Conservation (phyloP, 2,329 filamentous ascomycete genomes). For the Cercospora sp. region DNA sequence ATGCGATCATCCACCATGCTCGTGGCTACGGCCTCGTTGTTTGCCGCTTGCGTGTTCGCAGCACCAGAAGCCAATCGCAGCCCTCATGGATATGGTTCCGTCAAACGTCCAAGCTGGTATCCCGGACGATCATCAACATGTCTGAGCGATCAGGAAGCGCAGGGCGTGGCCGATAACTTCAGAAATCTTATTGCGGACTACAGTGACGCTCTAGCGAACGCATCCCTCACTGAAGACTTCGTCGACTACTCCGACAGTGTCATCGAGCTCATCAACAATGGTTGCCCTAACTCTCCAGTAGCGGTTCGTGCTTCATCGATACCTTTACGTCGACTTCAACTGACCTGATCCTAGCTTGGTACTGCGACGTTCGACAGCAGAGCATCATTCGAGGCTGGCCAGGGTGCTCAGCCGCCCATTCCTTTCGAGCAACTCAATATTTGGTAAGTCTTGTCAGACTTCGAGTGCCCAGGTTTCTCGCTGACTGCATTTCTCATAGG, state of each 20-base stretch:
- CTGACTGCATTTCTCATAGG: conserved; percentile 13
- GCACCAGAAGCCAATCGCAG: conserved; percentile 7
- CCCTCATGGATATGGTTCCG: conserved; percentile 15
- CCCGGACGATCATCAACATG: conserved; percentile 26
- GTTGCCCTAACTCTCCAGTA: conserved; percentile 30
- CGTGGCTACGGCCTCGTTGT: conserved; percentile 20
- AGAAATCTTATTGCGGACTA: conserved; percentile 37
- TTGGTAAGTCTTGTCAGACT: conserved; percentile 22
- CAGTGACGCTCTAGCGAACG: conserved; percentile 32
- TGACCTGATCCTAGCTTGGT: conserved; percentile 25
- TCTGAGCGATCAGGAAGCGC: conserved; percentile 30
- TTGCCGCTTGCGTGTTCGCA: conserved; percentile 18
- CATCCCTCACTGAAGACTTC: conserved; percentile 34
- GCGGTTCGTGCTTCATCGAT: conserved; percentile 24
- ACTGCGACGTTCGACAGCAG: conserved; percentile 32
- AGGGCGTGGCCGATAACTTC: conserved; percentile 36
- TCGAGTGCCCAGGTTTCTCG: not conserved
- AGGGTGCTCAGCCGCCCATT: conserved; percentile 33
- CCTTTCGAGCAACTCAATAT: conserved; percentile 36
- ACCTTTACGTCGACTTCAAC: not conserved
- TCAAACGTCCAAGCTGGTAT: conserved; percentile 24
- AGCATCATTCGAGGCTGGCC: conserved; percentile 31
- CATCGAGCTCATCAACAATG: conserved; percentile 39
- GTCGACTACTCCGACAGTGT: conserved; percentile 40
- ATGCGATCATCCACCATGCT: conserved; percentile 30